These are phyloP conservation scores for Astragalus glycyphyllos DNA, from an alignment of 306 rosid genomes.

Conservation along the genomic window DNA sequence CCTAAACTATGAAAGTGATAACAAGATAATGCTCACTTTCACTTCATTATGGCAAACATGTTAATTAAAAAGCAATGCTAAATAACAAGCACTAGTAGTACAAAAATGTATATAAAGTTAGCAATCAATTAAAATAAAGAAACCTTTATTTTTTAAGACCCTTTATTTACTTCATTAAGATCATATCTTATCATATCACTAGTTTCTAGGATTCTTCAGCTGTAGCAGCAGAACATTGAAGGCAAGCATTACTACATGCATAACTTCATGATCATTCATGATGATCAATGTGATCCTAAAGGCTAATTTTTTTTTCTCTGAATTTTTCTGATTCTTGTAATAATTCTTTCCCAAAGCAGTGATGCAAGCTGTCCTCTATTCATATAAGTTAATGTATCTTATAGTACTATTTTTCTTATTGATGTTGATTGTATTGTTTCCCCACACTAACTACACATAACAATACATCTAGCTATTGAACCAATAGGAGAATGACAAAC, in stretches of 20 bases:
- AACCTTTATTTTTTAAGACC: neutral
- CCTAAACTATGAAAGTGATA: conserved; percentile 26
- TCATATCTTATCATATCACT: neutral
- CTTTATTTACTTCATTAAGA: conserved; percentile 35
- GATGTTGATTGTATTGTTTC: conserved; percentile 30
- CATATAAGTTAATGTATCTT: conserved; percentile 29
- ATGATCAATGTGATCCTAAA: conserved; percentile 21
- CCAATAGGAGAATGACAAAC: conserved; percentile 28
- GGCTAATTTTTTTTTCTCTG: neutral
- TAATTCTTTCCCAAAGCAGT: conserved; percentile 29
- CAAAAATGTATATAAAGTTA: conserved; percentile 11
- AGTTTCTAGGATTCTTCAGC: conserved; percentile 40
- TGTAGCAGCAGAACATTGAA: conserved; percentile 32
- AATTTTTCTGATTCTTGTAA: conserved; percentile 33
- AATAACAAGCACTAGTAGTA: conserved; percentile 12
- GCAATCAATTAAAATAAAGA: conserved; percentile 9
- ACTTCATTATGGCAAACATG: conserved; percentile 32
- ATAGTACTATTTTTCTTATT: conserved; percentile 28
- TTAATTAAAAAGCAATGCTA: conserved; percentile 28
- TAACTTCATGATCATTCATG: conserved; percentile 34
- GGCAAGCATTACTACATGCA: conserved; percentile 34
- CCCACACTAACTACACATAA: conserved; percentile 32
- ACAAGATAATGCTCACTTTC: conserved; percentile 26
- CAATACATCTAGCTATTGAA: conserved; percentile 12
- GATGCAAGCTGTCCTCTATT: conserved; percentile 41